Percentiles rank a stretch among this genome's conserved stretches.
phyloP scores from a whole-genome alignment of 352 stramenopile genomes.

The Sclerospora graminicola region DNA sequence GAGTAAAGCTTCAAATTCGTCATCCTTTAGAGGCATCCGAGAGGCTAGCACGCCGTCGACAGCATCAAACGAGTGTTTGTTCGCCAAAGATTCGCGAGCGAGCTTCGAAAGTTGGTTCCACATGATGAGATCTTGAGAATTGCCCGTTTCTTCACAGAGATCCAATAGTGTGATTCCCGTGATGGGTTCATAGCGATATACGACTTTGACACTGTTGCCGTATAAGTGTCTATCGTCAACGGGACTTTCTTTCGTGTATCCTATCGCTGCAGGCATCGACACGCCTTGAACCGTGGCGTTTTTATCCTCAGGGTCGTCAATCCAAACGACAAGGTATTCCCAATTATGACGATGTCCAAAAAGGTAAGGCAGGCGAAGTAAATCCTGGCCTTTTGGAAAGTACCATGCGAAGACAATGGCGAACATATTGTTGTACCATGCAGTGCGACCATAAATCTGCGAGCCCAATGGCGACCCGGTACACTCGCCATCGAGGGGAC shows the following conservation, averaged over 20 bases:
- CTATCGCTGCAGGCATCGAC: not conserved
- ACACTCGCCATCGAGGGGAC: constrained; percentile 1
- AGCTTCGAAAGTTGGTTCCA: constrained; percentile 13
- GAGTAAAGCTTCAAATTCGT: constrained; percentile 5
- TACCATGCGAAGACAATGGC: constrained; percentile 16
- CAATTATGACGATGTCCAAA: constrained; percentile 12
- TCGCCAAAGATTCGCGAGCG: constrained; percentile 5
- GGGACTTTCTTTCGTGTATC: constrained; percentile 5
- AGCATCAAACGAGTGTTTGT: constrained; percentile 2
- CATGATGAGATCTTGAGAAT: constrained; percentile 13
- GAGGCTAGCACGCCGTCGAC: too few relatives aligned
- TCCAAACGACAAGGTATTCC: constrained; percentile 14
- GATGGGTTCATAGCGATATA: constrained; percentile 2
- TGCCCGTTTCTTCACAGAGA: not conserved
- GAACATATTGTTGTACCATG: not conserved
- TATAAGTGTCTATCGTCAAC: constrained; percentile 1
- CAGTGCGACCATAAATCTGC: constrained; percentile 11
- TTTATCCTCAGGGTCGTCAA: constrained; percentile 5
- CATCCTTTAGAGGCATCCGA: constrained; percentile 10
- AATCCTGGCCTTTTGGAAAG: constrained; percentile 6
- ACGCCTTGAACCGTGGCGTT: constrained; percentile 10
- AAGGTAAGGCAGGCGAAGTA: too few relatives aligned
- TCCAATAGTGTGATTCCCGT: constrained; percentile 1
- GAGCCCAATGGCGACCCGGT: constrained; percentile 7
- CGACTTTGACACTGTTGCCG: constrained; percentile 6